A percentile compares a stretch with the other conserved stretches of the same genome.
Conservation (phyloP, 2,329 filamentous ascomycete species). For the Fusarium proliferatum region DNA sequence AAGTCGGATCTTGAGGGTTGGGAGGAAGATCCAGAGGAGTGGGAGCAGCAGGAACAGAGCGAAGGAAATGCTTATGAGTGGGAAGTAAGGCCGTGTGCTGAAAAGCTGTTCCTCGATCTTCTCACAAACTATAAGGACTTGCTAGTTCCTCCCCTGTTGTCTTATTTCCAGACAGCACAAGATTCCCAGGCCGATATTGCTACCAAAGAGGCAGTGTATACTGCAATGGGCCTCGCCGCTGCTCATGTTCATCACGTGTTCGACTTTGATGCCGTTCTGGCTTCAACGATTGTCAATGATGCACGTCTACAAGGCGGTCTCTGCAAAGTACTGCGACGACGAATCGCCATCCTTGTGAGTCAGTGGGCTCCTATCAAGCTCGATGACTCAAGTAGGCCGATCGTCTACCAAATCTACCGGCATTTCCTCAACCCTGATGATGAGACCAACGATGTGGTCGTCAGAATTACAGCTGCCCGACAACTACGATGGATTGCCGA, state of each 20-base stretch:
- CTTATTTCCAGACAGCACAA: conserved; percentile 84
- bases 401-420: conserved; percentile 89
- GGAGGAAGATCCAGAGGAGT: conserved; percentile 95
- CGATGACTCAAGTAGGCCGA: conserved; percentile 71
- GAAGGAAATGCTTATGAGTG: conserved; percentile 90
- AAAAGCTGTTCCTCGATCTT: conserved; percentile 93
- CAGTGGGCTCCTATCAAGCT: conserved; percentile 89
- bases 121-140: conserved; percentile 88
- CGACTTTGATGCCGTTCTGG: conserved; percentile 85
- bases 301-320: conserved; percentile 71
- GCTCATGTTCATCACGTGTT: conserved; percentile 77
- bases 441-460: conserved; percentile 86
- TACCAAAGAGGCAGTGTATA: conserved; percentile 94
- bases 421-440: conserved; percentile 85
- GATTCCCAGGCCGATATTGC: conserved; percentile 75
- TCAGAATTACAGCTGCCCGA: conserved; percentile 88
- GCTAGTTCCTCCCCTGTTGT: conserved; percentile 80
- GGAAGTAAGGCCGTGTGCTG: conserved; percentile 89
- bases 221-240: conserved; percentile 87
- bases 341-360: conserved; percentile 88
- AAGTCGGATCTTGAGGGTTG: conserved; percentile 88
- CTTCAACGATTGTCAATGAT: conserved; percentile 80
- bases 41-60: conserved; percentile 90
- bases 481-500: conserved; percentile 85
- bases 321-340: conserved; percentile 85